These are phyloP conservation scores for Cladosporium velox DNA, from an alignment of 2,329 filamentous ascomycete species.

Conservation along the genomic window DNA sequence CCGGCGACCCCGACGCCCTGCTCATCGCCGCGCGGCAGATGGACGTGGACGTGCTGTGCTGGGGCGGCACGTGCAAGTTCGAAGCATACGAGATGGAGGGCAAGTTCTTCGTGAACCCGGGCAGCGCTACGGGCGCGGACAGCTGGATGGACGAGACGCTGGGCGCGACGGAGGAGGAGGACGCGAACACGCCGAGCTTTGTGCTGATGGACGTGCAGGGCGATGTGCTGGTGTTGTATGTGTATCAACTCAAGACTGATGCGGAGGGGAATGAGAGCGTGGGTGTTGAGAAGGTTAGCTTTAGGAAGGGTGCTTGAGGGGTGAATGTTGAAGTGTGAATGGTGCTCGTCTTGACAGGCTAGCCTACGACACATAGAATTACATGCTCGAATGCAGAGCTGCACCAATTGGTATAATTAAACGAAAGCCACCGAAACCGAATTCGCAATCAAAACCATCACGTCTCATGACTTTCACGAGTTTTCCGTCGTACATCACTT, in stretches of 20 bases:
- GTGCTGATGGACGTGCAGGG: constrained; percentile 99
- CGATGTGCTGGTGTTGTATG: constrained; percentile 91
- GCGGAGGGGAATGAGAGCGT: constrained; percentile 55
- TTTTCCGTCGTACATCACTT: neutral
- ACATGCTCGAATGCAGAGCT: neutral
- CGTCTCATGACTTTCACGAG: neutral
- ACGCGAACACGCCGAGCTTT: constrained; percentile 83
- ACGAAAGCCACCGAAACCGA: neutral
- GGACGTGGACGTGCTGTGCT: constrained; percentile 69
- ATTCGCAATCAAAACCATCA: neutral
- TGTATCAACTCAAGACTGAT: constrained; percentile 67
- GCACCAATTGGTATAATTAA: neutral
- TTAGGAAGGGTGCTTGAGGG: constrained; percentile 48
- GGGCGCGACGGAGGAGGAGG: constrained; percentile 47
- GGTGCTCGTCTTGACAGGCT: neutral
- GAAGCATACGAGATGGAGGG: constrained; percentile 73
- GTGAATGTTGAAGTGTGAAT: too few relatives aligned
- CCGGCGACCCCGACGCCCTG: constrained; percentile 65
- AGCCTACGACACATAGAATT: neutral
- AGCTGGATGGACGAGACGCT: constrained; percentile 53
- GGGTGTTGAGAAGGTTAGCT: constrained; percentile 58
- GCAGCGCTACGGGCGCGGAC: constrained; percentile 67
- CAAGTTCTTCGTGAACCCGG: constrained; percentile 71
- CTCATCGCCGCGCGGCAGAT: constrained; percentile 70
- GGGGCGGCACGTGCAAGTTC: constrained; percentile 70